Evolutionary conservation across 768 basidiomycete species (phyloP), one percentile per base, ranked within the genome.

Genomic region (Serendipita sp.): DNA sequence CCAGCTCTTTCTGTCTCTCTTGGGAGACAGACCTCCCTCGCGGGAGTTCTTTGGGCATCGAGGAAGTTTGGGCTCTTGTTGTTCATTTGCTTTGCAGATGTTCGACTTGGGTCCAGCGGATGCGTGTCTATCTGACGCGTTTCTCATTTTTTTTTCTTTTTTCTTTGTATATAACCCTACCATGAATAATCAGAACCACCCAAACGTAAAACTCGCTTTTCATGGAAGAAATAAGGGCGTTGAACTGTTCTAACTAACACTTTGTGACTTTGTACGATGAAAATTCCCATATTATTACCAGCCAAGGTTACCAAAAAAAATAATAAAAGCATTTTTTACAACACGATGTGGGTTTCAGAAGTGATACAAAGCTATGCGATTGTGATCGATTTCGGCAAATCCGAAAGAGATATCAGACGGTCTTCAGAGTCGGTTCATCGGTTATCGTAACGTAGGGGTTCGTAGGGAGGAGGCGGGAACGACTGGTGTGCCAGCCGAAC

Each of bases 51-150:
- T 24, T 24, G 56, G 56, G 56, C 56, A 60, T 60, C 56, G 56
- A 60, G 56, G 56, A 60, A 32, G 56, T 60, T 60, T 60, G 56
- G 56, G 28, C 35, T 37, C 30, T 16, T n/a, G 16, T 60, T n/a
- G 56, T n/a, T 60, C 56, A 60, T 35, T 28, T 35, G 56, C 56
- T 28, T 35, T 37, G 56, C 56, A 28, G n/a, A n/a, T 30, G 56
- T 60, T 60, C 28, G 34, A 28, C 28, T 35, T 10, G 10, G 8
- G 16, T 60, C 56, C 56, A 60, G 56, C 56, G 56, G 56, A 37
- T n/a, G 56, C 56, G 56, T 35, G 56, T 60, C 56, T 60, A 60
- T 60, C 56, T 60, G 56, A 60, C 56, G 56, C 56, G 56, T 60
- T 60, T 10, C n/a, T 41, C 13, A 5, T 7, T 41, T 24, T 24